phyloP scores from a whole-genome alignment of 164 flowering plant species.

The Chimonanthus salicifolius region DNA sequence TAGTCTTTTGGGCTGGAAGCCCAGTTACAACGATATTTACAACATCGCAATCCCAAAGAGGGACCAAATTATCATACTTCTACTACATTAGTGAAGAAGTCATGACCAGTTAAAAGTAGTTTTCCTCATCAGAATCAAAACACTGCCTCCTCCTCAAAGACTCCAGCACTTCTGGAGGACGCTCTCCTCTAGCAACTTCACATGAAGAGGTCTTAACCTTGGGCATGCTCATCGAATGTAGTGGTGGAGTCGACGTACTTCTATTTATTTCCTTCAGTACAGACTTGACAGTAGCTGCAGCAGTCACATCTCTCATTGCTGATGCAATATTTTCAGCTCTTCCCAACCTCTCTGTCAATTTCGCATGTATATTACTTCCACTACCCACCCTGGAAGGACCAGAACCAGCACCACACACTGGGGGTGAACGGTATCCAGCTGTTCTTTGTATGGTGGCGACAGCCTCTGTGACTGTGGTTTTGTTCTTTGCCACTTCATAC shows the following conservation, averaged over 20 bases:
- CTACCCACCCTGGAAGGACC: not conserved
- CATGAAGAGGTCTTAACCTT: constrained; percentile 48
- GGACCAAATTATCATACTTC: not conserved
- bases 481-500: constrained; percentile 63
- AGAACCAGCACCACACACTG: constrained; percentile 5
- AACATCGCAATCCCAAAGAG: not conserved
- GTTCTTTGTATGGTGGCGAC: constrained; percentile 34
- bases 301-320: constrained; percentile 69
- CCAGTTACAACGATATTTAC: not conserved
- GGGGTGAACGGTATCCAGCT: constrained; percentile 25
- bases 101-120: constrained; percentile 16
- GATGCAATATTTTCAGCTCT: constrained; percentile 46
- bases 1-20: no score
- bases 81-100: not conserved
- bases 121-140: constrained; percentile 67
- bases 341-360: constrained; percentile 23
- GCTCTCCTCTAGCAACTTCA: constrained; percentile 19
- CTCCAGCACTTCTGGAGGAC: constrained; percentile 47
- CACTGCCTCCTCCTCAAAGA: constrained; percentile 71
- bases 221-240: constrained; percentile 56
- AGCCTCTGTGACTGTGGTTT: constrained; percentile 45
- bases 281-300: constrained; percentile 59
- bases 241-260: constrained; percentile 48
- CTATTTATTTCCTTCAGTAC: constrained; percentile 62
- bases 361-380: constrained; percentile 7